Base-by-base conservation (phyloP, 768 basidiomycete genomes). In the Suillus fuscotomentosus region DNA sequence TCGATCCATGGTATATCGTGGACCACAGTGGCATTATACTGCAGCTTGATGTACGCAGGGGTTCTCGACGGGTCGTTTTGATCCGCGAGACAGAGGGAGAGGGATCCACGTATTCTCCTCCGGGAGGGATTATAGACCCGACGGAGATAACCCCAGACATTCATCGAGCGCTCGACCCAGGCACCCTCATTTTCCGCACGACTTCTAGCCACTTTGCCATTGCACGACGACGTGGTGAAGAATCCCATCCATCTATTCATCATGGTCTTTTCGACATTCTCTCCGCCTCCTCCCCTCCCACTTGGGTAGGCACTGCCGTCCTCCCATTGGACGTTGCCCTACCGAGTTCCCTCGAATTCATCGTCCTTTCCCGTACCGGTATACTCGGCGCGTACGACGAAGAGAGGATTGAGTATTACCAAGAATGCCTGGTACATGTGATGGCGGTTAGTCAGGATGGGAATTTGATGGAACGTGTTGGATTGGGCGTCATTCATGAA, bases 161-260 rank as follows among this genome's bases (percentile, higher is more conserved):
- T 13, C 61, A 61, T 27, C 47, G 56, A 24, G 11, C 39, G 11
- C 62, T 65, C 27, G 62, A 65, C 0, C 24, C n/a, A 1, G 71
- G 72, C 4, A 68, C 72, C 11, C 72, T 72, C 61, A 31, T 72
- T 63, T 72, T 73, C 56, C 70, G 68, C 11, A 72, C 71, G 6
- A 70, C 60, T n/a, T 64, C 63, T 7, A 62, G 65, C 3, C n/a
- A 27, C 10, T 70, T 72, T 22, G 34, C 31, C 34, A 54, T 54
- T n/a, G 34, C 47, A 20, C 43, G 68, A 66, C 22, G 36, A 20
- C 24, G 64, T 22, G 41, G 14, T 66, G 51, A 60, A 60, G 17
- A 41, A 39, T 27, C 34, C 5, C 5, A 38, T 48, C 5, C 50
- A 38, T 22, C 42, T 31, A 57, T 48, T 5, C 39, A 62, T 2